These are phyloP conservation scores for Malassezia nana DNA, from an alignment of 1,284 basidiomycete species.

Conservation along the genomic window DNA sequence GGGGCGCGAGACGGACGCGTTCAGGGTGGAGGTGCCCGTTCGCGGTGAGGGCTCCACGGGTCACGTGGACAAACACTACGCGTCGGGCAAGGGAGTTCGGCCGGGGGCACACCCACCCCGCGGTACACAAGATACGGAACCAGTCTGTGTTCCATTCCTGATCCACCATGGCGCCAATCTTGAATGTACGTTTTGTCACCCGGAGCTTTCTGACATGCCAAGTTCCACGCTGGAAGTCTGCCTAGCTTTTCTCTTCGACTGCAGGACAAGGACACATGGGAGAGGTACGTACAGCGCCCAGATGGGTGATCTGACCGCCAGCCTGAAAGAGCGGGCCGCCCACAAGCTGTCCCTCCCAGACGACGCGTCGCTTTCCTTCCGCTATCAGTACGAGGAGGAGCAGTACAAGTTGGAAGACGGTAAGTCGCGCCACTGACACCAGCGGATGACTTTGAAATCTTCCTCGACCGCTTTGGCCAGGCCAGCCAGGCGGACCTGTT, in stretches of 20 bases:
- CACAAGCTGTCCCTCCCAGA: constrained; percentile 36
- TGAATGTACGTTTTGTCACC: constrained; percentile 39
- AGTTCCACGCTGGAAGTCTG: constrained; percentile 43
- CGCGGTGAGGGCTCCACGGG: not conserved
- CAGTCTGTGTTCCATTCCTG: not conserved
- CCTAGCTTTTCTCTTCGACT: constrained; percentile 43
- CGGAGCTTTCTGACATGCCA: not conserved
- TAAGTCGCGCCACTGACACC: constrained; percentile 16
- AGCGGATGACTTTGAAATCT: constrained; percentile 46
- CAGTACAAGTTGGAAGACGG: constrained; percentile 41
- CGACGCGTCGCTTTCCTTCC: constrained; percentile 38
- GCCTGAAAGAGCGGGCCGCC: constrained; percentile 32
- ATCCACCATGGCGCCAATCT: constrained; percentile 33
- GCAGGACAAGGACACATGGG: constrained; percentile 35
- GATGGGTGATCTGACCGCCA: constrained; percentile 4
- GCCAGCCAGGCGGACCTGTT: constrained; percentile 33
- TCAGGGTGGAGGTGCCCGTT: not conserved
- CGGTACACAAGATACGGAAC: constrained; percentile 2
- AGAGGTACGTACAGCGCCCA: constrained; percentile 18
- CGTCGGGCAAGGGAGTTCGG: constrained; percentile 1
- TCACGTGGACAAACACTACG: constrained; percentile 12
- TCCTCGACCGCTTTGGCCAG: constrained; percentile 37
- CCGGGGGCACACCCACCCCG: not conserved
- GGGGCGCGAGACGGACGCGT: constrained; percentile 1
- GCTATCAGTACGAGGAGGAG: constrained; percentile 37